phyloP scores from a whole-genome alignment of 176 grass and related monocot genomes.

The Zizania latifolia region DNA sequence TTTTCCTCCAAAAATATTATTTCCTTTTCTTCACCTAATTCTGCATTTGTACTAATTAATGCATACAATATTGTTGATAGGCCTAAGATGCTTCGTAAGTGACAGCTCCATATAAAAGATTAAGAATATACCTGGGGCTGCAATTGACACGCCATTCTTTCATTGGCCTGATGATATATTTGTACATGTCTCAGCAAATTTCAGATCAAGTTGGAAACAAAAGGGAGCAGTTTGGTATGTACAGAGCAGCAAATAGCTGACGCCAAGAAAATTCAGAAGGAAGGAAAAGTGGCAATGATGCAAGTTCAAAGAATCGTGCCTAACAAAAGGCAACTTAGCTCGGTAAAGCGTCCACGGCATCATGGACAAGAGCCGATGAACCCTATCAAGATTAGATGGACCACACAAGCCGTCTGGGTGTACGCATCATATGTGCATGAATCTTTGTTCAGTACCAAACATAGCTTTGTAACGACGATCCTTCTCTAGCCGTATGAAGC shows the following conservation, averaged over 20 bases:
- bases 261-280: not conserved
- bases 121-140: not conserved
- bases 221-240: not conserved
- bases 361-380: conserved; percentile 16
- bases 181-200: not conserved
- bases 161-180: not conserved
- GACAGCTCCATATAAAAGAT: not conserved
- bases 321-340: conserved; percentile 8
- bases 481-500: conserved; percentile 1
- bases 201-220: not conserved
- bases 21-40: not conserved
- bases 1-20: not conserved
- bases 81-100: not conserved
- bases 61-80: not conserved
- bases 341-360: not conserved
- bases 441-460: not conserved
- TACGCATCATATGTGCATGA: not conserved
- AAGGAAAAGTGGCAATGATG: not conserved
- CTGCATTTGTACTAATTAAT: not conserved
- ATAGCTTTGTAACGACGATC: not conserved
- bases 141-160: not conserved
- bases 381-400: conserved; percentile 24
- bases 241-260: conserved; percentile 4
- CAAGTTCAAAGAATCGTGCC: not conserved
- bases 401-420: conserved; percentile 4